These are phyloP conservation scores for Cystofilobasidium capitatum DNA, from an alignment of 768 basidiomycete genomes.

Conservation along the genomic window DNA sequence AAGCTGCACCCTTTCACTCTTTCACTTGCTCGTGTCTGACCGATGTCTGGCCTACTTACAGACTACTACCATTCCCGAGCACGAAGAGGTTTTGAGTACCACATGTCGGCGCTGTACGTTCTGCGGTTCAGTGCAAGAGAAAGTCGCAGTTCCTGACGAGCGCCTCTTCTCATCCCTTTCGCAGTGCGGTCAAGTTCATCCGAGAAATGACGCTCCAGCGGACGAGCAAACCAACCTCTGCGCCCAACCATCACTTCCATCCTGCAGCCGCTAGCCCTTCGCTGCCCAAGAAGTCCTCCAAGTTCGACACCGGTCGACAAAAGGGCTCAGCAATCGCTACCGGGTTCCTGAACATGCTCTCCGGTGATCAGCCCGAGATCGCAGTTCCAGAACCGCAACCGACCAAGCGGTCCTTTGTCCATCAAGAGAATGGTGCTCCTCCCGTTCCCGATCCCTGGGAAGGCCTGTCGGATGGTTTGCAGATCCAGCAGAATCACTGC, in stretches of 20 bases:
- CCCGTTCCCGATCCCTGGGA: conserved; percentile 21
- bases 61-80: conserved; percentile 77
- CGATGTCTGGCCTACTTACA: conserved; percentile 50
- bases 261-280: background rate
- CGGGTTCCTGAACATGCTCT: conserved; percentile 21
- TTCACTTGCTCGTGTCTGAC: background rate
- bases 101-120: conserved; percentile 69
- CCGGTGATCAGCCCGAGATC: conserved; percentile 12
- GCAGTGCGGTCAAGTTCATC: conserved; percentile 74
- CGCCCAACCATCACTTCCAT: conserved; percentile 3
- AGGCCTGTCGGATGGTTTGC: conserved; percentile 36
- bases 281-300: conserved; percentile 1
- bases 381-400: background rate
- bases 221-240: background rate
- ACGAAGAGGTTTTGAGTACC: conserved; percentile 71
- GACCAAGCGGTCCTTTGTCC: conserved; percentile 2
- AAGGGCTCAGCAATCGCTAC: conserved; percentile 5
- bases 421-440: conserved; percentile 10
- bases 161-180: background rate
- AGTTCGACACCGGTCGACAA: background rate
- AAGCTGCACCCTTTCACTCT: background rate
- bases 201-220: conserved; percentile 57
- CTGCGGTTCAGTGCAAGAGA: background rate
- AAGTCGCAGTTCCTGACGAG: background rate
- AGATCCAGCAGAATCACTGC: conserved; percentile 55